A percentile compares a stretch with the other conserved stretches of the same genome.
These are phyloP conservation scores for Neurospora pannonica DNA, from an alignment of 495 filamentous ascomycete genomes.

Conservation along the genomic window DNA sequence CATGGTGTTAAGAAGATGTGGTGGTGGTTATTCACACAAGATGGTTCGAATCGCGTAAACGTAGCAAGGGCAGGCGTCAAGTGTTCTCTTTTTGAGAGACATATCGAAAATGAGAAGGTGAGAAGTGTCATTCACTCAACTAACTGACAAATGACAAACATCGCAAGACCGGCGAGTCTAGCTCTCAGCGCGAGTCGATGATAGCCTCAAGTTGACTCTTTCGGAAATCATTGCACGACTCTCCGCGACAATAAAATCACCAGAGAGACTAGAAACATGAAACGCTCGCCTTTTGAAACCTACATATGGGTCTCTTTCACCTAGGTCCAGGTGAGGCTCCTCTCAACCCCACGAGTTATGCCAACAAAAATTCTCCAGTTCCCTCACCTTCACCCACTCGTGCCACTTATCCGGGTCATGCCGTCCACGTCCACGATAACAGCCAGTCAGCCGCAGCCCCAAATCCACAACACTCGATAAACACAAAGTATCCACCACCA, in stretches of 20 bases:
- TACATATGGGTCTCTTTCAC: background rate
- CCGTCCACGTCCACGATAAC: background rate
- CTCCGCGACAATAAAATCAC: background rate
- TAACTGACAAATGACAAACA: background rate
- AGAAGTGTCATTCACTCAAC: background rate
- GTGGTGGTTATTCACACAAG: background rate
- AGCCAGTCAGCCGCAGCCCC: background rate
- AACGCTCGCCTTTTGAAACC: background rate
- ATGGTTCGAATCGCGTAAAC: background rate
- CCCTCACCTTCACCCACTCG: background rate
- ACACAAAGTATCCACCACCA: background rate
- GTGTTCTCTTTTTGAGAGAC: background rate
- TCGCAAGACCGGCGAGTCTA: background rate
- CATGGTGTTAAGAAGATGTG: background rate
- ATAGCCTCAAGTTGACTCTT: background rate
- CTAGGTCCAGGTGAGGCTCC: background rate
- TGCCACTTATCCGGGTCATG: background rate
- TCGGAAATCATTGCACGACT: background rate
- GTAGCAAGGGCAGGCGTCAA: background rate
- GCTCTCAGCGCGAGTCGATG: background rate
- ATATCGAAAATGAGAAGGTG: background rate
- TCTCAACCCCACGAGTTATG: background rate
- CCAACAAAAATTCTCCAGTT: background rate
- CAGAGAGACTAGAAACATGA: background rate
- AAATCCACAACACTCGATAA: background rate